These are phyloP conservation scores for Mycena pura DNA, from an alignment of 768 basidiomycete species.

Conservation along the genomic window DNA sequence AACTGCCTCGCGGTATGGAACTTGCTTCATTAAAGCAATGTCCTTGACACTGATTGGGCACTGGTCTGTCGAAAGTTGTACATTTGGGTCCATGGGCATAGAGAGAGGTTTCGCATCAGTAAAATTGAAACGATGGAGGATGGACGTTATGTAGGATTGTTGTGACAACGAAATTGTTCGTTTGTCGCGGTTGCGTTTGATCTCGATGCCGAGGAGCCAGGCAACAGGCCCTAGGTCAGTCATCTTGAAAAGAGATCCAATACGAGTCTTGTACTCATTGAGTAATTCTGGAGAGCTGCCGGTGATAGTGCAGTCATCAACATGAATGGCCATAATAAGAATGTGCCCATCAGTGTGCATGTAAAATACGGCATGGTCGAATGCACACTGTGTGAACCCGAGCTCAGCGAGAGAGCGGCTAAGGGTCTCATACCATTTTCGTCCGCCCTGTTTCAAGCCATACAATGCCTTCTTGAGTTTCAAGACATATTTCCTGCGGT, in stretches of 20 bases:
- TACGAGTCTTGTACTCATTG: background rate
- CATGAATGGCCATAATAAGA: slow-evolving; percentile 1
- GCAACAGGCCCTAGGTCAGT: background rate
- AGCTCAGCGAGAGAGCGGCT: background rate
- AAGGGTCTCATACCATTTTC: background rate
- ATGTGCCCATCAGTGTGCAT: background rate
- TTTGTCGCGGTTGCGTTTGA: background rate
- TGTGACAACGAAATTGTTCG: background rate
- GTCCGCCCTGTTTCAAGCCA: background rate
- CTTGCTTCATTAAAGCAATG: background rate
- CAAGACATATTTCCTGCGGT: background rate
- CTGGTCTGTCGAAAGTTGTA: background rate
- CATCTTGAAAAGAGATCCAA: background rate
- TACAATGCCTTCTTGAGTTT: background rate
- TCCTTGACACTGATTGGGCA: background rate
- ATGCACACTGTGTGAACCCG: background rate
- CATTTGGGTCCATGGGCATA: slow-evolving; percentile 9
- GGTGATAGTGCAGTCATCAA: slow-evolving; percentile 10
- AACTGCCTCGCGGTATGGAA: slow-evolving; percentile 1
- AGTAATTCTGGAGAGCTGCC: background rate
- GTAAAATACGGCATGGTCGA: slow-evolving; percentile 1
- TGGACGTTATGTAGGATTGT: slow-evolving; percentile 2
- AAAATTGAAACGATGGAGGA: background rate
- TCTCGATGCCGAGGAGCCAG: slow-evolving; percentile 9
- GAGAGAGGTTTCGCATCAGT: background rate